A percentile compares a stretch with the other conserved stretches of the same genome.
Evolutionary conservation across 192 early-diverging fungal genomes (phyloP).

Genomic region (Lobulomyces angularis): DNA sequence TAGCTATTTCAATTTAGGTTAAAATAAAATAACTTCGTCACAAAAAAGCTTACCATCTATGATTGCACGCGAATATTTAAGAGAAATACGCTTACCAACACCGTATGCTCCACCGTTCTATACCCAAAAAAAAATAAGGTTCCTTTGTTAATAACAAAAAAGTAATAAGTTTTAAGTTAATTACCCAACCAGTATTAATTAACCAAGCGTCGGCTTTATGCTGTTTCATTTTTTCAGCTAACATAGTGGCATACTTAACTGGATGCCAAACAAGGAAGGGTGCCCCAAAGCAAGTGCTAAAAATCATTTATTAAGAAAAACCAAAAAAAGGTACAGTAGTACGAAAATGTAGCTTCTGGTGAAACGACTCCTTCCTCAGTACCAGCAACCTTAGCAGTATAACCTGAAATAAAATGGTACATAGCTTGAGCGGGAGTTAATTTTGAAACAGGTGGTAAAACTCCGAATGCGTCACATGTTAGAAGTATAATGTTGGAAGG

Average conservation of each 20-base stretch:
- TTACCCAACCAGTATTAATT: slow-evolving; percentile 77
- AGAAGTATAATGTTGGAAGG: slow-evolving; percentile 92
- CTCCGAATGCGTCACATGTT: slow-evolving; percentile 95
- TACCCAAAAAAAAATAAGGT: too few relatives aligned
- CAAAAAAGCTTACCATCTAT: too few relatives aligned
- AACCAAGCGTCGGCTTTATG: slow-evolving; percentile 83
- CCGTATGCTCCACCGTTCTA: slow-evolving; percentile 93
- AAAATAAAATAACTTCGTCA: too few relatives aligned
- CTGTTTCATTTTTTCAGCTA: slow-evolving; percentile 84
- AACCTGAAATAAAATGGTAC: slow-evolving; percentile 97
- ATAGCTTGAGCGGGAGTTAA: slow-evolving; percentile 77
- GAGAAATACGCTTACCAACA: slow-evolving; percentile 76
- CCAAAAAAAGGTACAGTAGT: slow-evolving; percentile 12
- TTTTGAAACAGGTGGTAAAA: slow-evolving; percentile 82
- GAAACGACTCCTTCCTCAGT: slow-evolving; percentile 90
- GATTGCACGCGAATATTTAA: slow-evolving; percentile 95
- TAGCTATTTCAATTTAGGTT: too few relatives aligned
- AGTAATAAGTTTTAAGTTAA: too few relatives aligned
- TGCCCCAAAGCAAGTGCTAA: slow-evolving; percentile 73
- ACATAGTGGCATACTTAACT: slow-evolving; percentile 88
- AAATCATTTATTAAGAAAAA: too few relatives aligned
- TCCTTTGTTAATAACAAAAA: slow-evolving; percentile 77
- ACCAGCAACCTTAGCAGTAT: slow-evolving; percentile 96
- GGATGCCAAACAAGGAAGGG: slow-evolving; percentile 98
- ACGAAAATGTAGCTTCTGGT: slow-evolving; percentile 81